Evolutionary conservation across 805 yeast species (phyloP).

Genomic region (Yamadazyma insecticola): DNA sequence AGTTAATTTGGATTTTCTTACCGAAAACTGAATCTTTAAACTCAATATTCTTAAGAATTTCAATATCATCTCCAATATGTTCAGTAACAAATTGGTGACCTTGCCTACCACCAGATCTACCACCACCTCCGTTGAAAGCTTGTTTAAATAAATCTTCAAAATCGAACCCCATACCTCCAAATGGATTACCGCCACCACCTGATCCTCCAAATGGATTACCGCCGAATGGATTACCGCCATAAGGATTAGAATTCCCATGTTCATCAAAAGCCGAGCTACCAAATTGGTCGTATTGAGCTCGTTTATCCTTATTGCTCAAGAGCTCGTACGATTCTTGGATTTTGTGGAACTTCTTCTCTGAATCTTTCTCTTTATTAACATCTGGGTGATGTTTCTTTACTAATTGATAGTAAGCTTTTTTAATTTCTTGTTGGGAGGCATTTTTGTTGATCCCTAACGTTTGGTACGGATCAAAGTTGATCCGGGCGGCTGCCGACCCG

Average conservation of each 20-base stretch:
- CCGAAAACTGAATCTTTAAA: conserved; percentile 91
- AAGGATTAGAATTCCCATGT: conserved; percentile 47
- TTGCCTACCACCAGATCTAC: conserved; percentile 31
- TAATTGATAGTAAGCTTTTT: conserved; percentile 87
- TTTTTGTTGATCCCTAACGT: conserved; percentile 69
- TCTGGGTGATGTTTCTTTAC: conserved; percentile 97
- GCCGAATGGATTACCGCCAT: conserved; percentile 39
- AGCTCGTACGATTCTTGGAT: conserved; percentile 94
- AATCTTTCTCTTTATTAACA: conserved; percentile 84
- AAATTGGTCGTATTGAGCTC: conserved; percentile 85
- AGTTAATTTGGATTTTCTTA: conserved; percentile 57
- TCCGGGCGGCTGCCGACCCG: too few species aligned
- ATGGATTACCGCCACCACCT: conserved; percentile 43
- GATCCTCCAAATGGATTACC: conserved; percentile 37
- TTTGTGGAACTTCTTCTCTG: conserved; percentile 86
- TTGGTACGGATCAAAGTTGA: conserved; percentile 73
- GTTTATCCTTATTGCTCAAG: conserved; percentile 76
- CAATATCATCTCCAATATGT: conserved; percentile 85
- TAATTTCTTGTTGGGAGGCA: conserved; percentile 81
- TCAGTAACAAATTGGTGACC: conserved; percentile 58
- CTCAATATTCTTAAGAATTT: conserved; percentile 65
- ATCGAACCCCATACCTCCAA: conserved; percentile 49
- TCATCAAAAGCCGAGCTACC: conserved; percentile 90
- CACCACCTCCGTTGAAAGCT: conserved; percentile 41
- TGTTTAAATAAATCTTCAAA: conserved; percentile 43